phyloP scores from a whole-genome alignment of 257 asterid species.

The Nicotiana benthamiana region DNA sequence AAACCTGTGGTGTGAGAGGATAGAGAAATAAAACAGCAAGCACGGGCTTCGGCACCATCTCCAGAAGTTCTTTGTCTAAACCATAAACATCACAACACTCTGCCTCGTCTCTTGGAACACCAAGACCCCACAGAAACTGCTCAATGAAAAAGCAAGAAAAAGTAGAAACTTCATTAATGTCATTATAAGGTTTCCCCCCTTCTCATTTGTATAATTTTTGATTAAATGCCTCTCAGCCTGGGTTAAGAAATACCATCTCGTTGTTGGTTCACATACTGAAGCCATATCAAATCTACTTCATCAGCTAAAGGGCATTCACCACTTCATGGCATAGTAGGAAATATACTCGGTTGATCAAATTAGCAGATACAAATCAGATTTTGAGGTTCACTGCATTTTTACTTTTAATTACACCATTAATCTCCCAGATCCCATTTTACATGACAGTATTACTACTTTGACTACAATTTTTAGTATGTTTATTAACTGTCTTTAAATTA shows the following conservation, averaged over 20 bases:
- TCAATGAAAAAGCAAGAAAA: background rate
- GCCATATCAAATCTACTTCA: background rate
- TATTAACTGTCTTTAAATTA: background rate
- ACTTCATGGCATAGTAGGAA: background rate
- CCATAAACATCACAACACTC: conserved; percentile 96
- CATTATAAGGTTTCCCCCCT: background rate
- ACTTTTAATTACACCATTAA: background rate
- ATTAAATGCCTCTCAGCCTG: background rate
- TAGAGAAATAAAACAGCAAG: conserved; percentile 82
- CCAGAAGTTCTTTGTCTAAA: conserved; percentile 84
- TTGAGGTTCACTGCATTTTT: background rate
- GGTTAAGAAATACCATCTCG: background rate
- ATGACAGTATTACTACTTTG: background rate
- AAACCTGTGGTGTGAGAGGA: conserved; percentile 72
- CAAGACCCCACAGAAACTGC: conserved; percentile 94
- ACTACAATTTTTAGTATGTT: background rate
- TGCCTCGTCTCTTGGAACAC: conserved; percentile 60
- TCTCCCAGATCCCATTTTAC: background rate
- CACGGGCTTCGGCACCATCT: conserved; percentile 93
- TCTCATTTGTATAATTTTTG: background rate
- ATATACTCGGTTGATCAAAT: background rate
- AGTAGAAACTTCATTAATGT: conserved; percentile 5
- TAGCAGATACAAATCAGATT: background rate
- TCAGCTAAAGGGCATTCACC: background rate
- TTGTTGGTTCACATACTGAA: background rate